Base-by-base conservation (phyloP, 805 yeast species). In the Nakazawaea anatomiae region DNA sequence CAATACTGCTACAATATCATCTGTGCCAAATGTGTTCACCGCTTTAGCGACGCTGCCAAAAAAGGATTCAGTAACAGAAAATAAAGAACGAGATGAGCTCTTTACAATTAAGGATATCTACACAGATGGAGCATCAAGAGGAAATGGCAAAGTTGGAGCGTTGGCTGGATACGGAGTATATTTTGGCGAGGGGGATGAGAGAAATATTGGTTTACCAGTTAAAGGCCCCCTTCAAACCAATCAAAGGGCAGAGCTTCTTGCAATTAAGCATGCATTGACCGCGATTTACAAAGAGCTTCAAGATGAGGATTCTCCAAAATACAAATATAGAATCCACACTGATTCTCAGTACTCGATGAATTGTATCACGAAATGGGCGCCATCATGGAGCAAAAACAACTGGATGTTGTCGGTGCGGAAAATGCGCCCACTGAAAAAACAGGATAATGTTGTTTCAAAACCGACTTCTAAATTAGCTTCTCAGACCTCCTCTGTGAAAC, bases 61-160 rank as follows among this genome's bases (percentile, higher is more conserved):
- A 32, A 32, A 2, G 4, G 9, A 39, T 8, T 12, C 27, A 11
- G 34, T 12, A 40, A 30, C 9, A 9, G 31, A 25, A 40, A 27
- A 14, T 12, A 42, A 30, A 4, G 14, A n/a, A n/a, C n/a, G n/a
- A 5, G 6, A n/a, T n/a, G 25, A 18, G 5, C 8, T 35, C 12
- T 6, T 42, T 11, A 25, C 9, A 29, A 30, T 30, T 4, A 42
- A 25, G 27, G n/a, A 14, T 28, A 70, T 89, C 0, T 90, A 78
- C 59, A 83, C 89, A 25, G 97, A 90, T 65, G 97, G 97, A 0
- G 87, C 96, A 0, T 72, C 83, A 0, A 68, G 82, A 8, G 75
- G 78, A 4, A 85, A 85, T 58, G 90, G 89, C 0, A 68, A 60
- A 25, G 44, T 47, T 0, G 56, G 57, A 7, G 70, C 76, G 1